Evolutionary conservation across 495 filamentous ascomycete species (phyloP).

Genomic region (Neurospora intermedia): DNA sequence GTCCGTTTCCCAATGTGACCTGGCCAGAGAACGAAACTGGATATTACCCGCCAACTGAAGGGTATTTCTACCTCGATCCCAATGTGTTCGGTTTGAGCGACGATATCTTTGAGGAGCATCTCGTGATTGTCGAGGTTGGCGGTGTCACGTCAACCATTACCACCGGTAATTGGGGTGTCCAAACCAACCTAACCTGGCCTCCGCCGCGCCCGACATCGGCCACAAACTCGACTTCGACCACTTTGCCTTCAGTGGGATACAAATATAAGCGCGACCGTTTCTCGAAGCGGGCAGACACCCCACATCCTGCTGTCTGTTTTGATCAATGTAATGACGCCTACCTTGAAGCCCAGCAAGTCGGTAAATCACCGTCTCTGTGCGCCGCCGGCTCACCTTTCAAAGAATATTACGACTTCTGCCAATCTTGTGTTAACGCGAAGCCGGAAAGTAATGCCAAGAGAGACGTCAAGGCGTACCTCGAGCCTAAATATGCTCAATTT

Average conservation of each 20-base stretch:
- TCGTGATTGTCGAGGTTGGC: slow-evolving; percentile 9
- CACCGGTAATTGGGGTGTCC: slow-evolving; percentile 38
- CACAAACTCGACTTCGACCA: slow-evolving; percentile 4
- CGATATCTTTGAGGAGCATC: slow-evolving; percentile 42
- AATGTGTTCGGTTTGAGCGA: slow-evolving; percentile 50
- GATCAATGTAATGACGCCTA: slow-evolving; percentile 41
- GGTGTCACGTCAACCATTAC: slow-evolving; percentile 20
- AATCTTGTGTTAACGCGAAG: no score
- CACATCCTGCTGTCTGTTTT: slow-evolving; percentile 14
- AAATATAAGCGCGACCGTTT: neutral
- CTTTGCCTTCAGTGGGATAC: neutral
- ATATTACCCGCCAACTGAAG: slow-evolving; percentile 40
- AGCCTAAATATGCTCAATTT: slow-evolving; percentile 17
- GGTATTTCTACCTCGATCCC: slow-evolving; percentile 58
- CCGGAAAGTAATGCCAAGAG: no score
- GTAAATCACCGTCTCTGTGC: slow-evolving; percentile 39
- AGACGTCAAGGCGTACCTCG: slow-evolving; percentile 8
- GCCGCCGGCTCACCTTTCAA: neutral
- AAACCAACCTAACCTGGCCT: slow-evolving; percentile 30
- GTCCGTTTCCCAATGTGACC: slow-evolving; percentile 23
- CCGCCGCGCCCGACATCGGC: slow-evolving; percentile 9
- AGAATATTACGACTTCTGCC: neutral
- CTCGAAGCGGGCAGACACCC: no score
- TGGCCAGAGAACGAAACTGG: slow-evolving; percentile 35
- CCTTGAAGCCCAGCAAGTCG: slow-evolving; percentile 35